Evolutionary conservation across 116 monocot genomes (phyloP), one percentile per base, ranked within the genome.

Genomic region (Phalaenopsis hybrid): DNA sequence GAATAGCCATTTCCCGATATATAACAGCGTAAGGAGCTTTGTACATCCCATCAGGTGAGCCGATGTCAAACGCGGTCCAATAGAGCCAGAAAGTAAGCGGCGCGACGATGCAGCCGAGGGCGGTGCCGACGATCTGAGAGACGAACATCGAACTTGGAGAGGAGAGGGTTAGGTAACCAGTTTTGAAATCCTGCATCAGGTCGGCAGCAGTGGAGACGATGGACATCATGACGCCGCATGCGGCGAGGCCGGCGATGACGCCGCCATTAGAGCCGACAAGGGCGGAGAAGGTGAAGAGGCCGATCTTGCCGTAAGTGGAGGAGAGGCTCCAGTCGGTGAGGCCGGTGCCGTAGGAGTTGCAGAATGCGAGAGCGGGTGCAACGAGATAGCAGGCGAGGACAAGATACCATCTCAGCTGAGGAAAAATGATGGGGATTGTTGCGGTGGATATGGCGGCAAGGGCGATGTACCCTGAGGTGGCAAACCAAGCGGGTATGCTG

Each of bases 111-210:
- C 95, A 95, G 13, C 95, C 93, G 68, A 95, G 59, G 1, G 84
- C 93, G 0, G 95, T 95, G 12, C 95, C 95, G 0, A 90, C 85
- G 75, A 95, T 45, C 81, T 95, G 95, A 5, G 91, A 85, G 20
- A 95, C 82, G 33, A 95, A 95, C 95, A 95, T 95, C 23, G 95
- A 95, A 23, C 91, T 78, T 9, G 93, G 93, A 0, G 93, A 95
- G 5, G 95, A 92, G 21, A 81, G 65, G 5, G 93, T 95, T 31
- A 95, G 83, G 45, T 95, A 93, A 0, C 93, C 95, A 1, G 95
- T 95, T 82, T 92, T 96, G 85, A 96, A 96, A 75, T 96, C 96
- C 74, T 93, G 93, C 93, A 96, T 93, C 8, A 93, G 92, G 72
- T 96, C 90, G 41, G 93, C 93, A 11, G 96, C 93, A 0, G 90